Evolutionary conservation across 108 stramenopile genomes (phyloP), one percentile per base, ranked within the genome.

Genomic region (Conticribra weissflogii): DNA sequence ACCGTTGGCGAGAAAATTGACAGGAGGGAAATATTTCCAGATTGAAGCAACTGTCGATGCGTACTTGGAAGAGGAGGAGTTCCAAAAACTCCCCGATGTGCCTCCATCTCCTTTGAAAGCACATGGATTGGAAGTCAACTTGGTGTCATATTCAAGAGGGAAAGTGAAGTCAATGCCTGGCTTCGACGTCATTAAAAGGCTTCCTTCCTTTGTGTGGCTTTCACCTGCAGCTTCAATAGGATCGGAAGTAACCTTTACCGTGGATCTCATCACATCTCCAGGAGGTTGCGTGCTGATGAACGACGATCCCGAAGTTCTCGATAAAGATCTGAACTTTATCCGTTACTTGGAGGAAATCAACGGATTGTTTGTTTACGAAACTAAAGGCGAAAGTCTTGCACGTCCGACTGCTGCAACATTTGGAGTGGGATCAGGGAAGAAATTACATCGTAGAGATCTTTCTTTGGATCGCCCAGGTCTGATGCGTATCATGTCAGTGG

Each of bases 341-440:
- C 86, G 92, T n/a, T 86, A 90, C 54, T 53, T 93, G 66, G 92
- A 93, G 59, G 84, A 81, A 32, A 89, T 90, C 69, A 90, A 93
- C 55, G 92, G 88, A 24, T 63, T 93, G 29, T 93, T 93, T 59
- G 49, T 80, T 36, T 93, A 90, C 55, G 91, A 92, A 45, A 86
- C 80, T 3, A 78, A 84, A 32, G 71, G 72, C 3, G 88, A 88
- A 33, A 87, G 80, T 50, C 79, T 93, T 22, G 86, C 88, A 34
- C 79, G 92, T 12, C 92, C 92, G 15, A 77, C 80, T 18, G 81
- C 75, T 18, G 85, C 83, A 19, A 75, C 80, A 2, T 63, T 86
- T 32, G 76, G 76, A 7, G 59, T 81, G 62, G 80, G 73, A 7
- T 69, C 78, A 3, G 71, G 71, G 17, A 57, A 64, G 56, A 71